These are phyloP conservation scores for Suillus occidentalis DNA, from an alignment of 768 basidiomycete genomes.

Conservation along the genomic window DNA sequence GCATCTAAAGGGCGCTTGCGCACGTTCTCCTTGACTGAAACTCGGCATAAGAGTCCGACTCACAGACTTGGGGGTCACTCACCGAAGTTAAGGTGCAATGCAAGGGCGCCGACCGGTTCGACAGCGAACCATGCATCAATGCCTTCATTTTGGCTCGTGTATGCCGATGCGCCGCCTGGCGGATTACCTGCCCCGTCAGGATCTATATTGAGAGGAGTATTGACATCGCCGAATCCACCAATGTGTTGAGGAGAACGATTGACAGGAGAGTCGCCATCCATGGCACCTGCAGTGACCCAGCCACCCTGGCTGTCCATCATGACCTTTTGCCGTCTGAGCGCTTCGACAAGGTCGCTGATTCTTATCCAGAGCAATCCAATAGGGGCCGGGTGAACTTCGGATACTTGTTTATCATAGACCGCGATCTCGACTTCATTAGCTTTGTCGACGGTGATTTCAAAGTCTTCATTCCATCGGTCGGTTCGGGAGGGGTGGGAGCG, in stretches of 20 bases:
- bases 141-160: constrained; percentile 56
- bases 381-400: constrained; percentile 78
- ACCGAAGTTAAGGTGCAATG: constrained; percentile 90
- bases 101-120: constrained; percentile 94
- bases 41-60: constrained; percentile 5
- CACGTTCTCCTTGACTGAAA: constrained; percentile 93
- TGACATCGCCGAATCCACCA: constrained; percentile 47
- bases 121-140: constrained; percentile 98
- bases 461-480: constrained; percentile 97
- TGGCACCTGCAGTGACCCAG: constrained; percentile 95
- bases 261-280: constrained; percentile 62
- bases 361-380: constrained; percentile 95
- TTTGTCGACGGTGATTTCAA: constrained; percentile 95
- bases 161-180: constrained; percentile 28
- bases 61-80: constrained; percentile 32
- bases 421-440: constrained; percentile 98
- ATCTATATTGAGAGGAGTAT: constrained; percentile 40
- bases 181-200: constrained; percentile 31
- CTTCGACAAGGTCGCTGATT: constrained; percentile 92
- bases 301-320: constrained; percentile 84
- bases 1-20: constrained; percentile 94
- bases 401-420: constrained; percentile 88
- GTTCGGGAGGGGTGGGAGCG: constrained; percentile 91
- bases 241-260: constrained; percentile 49
- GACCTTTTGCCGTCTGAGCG: constrained; percentile 89